These are phyloP conservation scores for Corylus heterophylla DNA, from an alignment of 306 rosid species.

Conservation along the genomic window DNA sequence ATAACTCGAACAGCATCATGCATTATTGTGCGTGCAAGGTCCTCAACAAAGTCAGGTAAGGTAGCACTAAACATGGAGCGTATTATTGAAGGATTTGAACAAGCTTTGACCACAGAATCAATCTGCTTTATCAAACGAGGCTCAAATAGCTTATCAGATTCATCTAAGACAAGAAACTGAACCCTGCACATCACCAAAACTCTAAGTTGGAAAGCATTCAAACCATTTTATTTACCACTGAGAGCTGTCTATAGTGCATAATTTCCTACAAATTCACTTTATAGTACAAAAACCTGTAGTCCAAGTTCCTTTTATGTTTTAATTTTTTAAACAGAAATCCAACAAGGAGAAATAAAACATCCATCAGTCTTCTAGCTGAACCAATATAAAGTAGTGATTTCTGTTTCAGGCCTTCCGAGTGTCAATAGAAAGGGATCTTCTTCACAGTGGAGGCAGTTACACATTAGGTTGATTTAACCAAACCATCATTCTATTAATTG, in stretches of 20 bases:
- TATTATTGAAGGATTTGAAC: slow-evolving; percentile 83
- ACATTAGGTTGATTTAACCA: neutral
- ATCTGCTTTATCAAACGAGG: slow-evolving; percentile 78
- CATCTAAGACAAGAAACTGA: slow-evolving; percentile 88
- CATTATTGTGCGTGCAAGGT: slow-evolving; percentile 88
- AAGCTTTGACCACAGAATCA: slow-evolving; percentile 79
- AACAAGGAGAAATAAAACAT: neutral
- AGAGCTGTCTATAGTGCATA: neutral
- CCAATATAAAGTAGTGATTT: neutral
- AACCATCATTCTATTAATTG: neutral
- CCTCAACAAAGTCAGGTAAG: slow-evolving; percentile 92
- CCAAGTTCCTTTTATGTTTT: neutral
- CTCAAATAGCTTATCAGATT: slow-evolving; percentile 97
- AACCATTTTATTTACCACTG: neutral
- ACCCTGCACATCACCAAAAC: slow-evolving; percentile 60
- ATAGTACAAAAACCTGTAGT: neutral
- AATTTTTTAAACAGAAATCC: neutral
- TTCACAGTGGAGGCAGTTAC: neutral
- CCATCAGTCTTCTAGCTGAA: neutral
- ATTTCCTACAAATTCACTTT: neutral
- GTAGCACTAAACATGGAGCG: slow-evolving; percentile 95
- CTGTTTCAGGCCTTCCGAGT: neutral
- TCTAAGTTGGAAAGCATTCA: slow-evolving; percentile 29
- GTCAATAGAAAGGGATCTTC: neutral
- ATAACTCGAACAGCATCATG: slow-evolving; percentile 95